Percentiles rank a stretch among this genome's conserved stretches.
Evolutionary conservation across 2,329 filamentous ascomycete species (phyloP).

Genomic region (Curvularia lunata): DNA sequence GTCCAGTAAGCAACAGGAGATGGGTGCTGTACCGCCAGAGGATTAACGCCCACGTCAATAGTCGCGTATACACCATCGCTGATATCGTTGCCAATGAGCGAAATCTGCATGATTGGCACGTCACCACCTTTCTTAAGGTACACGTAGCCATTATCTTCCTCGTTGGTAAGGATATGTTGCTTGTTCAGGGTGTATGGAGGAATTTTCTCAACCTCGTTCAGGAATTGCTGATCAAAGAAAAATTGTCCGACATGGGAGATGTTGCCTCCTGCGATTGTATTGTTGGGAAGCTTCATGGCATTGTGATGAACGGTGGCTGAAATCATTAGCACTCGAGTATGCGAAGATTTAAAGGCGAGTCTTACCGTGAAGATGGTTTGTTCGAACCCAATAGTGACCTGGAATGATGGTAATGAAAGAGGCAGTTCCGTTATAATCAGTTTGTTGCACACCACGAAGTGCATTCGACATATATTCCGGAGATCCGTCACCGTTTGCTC

Average conservation of each 20-base stretch:
- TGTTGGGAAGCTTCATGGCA: slow-evolving; percentile 54
- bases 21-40: slow-evolving; percentile 33
- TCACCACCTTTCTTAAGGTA: slow-evolving; percentile 56
- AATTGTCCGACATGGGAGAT: slow-evolving; percentile 68
- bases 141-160: slow-evolving; percentile 59
- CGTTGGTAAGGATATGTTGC: slow-evolving; percentile 57
- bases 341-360: too few relatives aligned
- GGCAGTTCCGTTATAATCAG: slow-evolving; percentile 56
- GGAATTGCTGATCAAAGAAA: slow-evolving; percentile 68
- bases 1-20: slow-evolving; percentile 43
- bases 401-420: slow-evolving; percentile 58
- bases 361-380: slow-evolving; percentile 45
- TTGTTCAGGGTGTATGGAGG: slow-evolving; percentile 55
- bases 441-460: slow-evolving; percentile 57
- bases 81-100: slow-evolving; percentile 57
- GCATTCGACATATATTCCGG: slow-evolving; percentile 45
- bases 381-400: slow-evolving; percentile 48
- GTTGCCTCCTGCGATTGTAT: slow-evolving; percentile 58
- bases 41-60: slow-evolving; percentile 44
- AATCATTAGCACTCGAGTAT: slow-evolving; percentile 1
- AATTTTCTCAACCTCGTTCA: slow-evolving; percentile 57
- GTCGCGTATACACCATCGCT: slow-evolving; percentile 42
- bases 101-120: slow-evolving; percentile 65
- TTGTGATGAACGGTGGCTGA: slow-evolving; percentile 48
- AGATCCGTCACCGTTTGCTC: slow-evolving; percentile 43